A percentile compares a stretch with the other conserved stretches of the same genome.
Conservation (phyloP, 2,329 filamentous ascomycete genomes). For the Fusarium compactum region DNA sequence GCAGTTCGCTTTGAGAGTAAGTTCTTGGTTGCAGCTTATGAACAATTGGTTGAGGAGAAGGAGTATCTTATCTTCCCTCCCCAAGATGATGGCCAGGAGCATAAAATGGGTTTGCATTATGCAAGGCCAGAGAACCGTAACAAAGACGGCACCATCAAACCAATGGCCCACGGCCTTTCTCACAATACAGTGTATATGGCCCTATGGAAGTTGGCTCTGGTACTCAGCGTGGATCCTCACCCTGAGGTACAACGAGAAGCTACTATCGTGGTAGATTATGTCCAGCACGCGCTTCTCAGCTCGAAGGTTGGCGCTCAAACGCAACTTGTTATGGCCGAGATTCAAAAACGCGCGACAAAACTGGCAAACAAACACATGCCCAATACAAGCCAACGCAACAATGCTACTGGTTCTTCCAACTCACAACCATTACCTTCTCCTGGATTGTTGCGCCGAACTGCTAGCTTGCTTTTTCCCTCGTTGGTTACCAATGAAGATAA, state of each 20-base stretch:
- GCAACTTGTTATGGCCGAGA: conserved; percentile 79
- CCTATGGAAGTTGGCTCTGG: conserved; percentile 92
- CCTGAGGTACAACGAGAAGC: conserved; percentile 92
- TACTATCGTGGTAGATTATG: conserved; percentile 84
- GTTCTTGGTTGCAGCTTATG: conserved; percentile 90
- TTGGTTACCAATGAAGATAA: conserved; percentile 65
- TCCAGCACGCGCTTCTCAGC: conserved; percentile 81
- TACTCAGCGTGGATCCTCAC: conserved; percentile 93
- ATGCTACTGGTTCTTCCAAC: conserved; percentile 53
- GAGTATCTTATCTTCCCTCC: conserved; percentile 72
- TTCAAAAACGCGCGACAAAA: conserved; percentile 65
- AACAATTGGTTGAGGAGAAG: conserved; percentile 88
- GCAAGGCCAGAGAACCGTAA: conserved; percentile 67
- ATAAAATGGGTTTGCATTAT: conserved; percentile 74
- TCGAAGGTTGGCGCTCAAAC: conserved; percentile 80
- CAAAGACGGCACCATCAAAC: conserved; percentile 68
- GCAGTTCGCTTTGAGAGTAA: conserved; percentile 91
- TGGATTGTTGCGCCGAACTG: conserved; percentile 71
- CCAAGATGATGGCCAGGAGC: conserved; percentile 66
- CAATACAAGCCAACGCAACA: conserved; percentile 59
- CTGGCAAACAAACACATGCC: conserved; percentile 60
- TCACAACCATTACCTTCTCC: conserved; percentile 64
- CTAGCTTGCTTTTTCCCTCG: conserved; percentile 72
- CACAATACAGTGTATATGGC: conserved; percentile 93
- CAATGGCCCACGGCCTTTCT: conserved; percentile 71